Base-by-base conservation (phyloP, 441 rosid genomes). In the California macrophylla region DNA sequence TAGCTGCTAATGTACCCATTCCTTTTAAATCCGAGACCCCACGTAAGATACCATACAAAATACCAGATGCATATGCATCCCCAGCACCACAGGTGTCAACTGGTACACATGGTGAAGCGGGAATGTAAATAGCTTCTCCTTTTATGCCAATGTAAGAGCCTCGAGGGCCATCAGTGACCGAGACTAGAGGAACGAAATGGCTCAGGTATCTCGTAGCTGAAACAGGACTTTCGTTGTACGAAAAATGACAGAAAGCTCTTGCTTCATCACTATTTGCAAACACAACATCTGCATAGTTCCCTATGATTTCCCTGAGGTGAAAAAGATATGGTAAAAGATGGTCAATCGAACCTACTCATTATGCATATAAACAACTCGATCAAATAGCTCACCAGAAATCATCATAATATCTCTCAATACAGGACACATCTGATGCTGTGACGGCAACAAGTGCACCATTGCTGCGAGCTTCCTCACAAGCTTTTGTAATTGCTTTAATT, bases 81-180 rank as follows among this genome's bases (percentile, higher is more conserved):
- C 98, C 97, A 0, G 97, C 97, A 63, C 98, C 97, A 65, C 97
- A 89, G 0, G 95, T 91, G 75, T 91, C 98, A 5, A 86, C 76
- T 0, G 93, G 96, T 23, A 84, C 83, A 64, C 96, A 91, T 23
- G 92, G 92, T 3, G 87, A 85, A 28, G 97, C 93, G 68, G 97
- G 89, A 60, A 93, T 76, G 72, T 86, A 89, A 74, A 89, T 79
- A 66, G 97, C 96, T 82, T 93, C 97, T 78, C 97, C 98, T 83
- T 88, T 93, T 9, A 87, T 86, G 24, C 98, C 97, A 56, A 93
- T 85, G 76, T 91, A 91, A 24, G 98, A 89, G n/a, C 98, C 97
- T 76, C 79, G 85, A 13, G 79, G 89, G 26, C 98, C 97, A 68
- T 93, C 97, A 0, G 97, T 93, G 9, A 93, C 92, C 0, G 98